These are phyloP conservation scores for Populus tomentosa DNA, from an alignment of 441 rosid genomes.

Conservation along the genomic window DNA sequence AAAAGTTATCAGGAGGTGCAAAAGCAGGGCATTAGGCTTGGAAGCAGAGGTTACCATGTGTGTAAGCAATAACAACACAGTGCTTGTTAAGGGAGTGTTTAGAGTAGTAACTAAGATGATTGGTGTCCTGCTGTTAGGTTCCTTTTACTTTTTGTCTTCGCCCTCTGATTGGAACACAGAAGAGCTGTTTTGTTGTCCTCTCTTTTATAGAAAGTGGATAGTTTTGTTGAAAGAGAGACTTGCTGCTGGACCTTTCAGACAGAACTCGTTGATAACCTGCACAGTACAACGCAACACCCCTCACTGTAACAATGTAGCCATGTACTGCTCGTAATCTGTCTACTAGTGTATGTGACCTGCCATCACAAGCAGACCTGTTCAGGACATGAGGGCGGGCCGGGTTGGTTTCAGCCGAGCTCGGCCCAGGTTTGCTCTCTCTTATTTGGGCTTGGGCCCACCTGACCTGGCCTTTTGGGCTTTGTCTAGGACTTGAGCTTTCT, in stretches of 20 bases:
- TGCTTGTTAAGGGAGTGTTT: conserved; percentile 5
- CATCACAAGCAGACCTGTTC: neutral
- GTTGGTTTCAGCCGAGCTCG: neutral
- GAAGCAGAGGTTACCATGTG: neutral
- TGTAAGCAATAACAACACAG: neutral
- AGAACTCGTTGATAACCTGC: neutral
- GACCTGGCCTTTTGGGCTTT: neutral
- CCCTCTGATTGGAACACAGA: neutral
- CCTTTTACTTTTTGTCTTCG: neutral
- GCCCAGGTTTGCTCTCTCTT: neutral
- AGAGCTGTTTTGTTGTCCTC: neutral
- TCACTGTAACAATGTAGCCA: neutral
- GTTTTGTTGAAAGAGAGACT: neutral
- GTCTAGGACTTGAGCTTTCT: neutral
- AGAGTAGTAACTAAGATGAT: neutral
- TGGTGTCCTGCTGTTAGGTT: neutral
- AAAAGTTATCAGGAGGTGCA: neutral
- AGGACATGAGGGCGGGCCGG: neutral
- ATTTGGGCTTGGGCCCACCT: too few species aligned
- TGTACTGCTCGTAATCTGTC: neutral
- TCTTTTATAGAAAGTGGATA: neutral
- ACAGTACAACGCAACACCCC: neutral
- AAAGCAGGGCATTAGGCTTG: neutral
- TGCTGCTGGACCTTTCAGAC: neutral
- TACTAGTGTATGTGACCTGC: neutral